Evolutionary conservation across 768 basidiomycete species (phyloP).

Genomic region (Lactarius tabidus): DNA sequence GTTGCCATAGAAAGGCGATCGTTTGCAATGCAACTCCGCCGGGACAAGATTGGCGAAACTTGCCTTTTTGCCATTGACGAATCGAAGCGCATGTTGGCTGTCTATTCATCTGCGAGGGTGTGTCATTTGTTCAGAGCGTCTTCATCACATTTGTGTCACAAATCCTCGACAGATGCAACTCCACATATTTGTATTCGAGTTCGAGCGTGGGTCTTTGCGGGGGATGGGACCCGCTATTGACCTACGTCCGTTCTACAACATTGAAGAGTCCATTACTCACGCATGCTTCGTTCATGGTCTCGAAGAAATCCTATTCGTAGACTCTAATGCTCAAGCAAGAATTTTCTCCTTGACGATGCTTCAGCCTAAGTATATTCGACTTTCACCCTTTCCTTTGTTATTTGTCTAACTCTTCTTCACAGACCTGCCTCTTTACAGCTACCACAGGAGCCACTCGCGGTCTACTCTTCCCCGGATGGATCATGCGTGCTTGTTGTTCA

Average conservation of each 20-base stretch:
- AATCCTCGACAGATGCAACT: constrained; percentile 31
- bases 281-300: constrained; percentile 46
- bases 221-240: constrained; percentile 41
- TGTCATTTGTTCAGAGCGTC: not conserved
- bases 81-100: constrained; percentile 44
- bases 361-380: constrained; percentile 44
- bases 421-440: constrained; percentile 47
- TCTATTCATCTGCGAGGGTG: constrained; percentile 45
- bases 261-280: constrained; percentile 31
- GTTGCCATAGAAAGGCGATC: not conserved
- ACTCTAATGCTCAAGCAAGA: constrained; percentile 40
- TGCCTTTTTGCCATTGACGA: constrained; percentile 51
- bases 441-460: constrained; percentile 32
- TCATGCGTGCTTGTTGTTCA: constrained; percentile 46
- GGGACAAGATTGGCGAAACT: constrained; percentile 45
- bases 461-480: constrained; percentile 51
- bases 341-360: constrained; percentile 52
- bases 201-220: constrained; percentile 39
- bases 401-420: not conserved
- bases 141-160: not conserved
- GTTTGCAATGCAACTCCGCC: constrained; percentile 31
- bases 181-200: constrained; percentile 48
- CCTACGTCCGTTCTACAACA: constrained; percentile 42
- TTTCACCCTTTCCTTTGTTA: too few relatives aligned
- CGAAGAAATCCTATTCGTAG: constrained; percentile 53